Conservation (phyloP, 2,329 filamentous ascomycete genomes). For the Mycosphaerella arachidis region DNA sequence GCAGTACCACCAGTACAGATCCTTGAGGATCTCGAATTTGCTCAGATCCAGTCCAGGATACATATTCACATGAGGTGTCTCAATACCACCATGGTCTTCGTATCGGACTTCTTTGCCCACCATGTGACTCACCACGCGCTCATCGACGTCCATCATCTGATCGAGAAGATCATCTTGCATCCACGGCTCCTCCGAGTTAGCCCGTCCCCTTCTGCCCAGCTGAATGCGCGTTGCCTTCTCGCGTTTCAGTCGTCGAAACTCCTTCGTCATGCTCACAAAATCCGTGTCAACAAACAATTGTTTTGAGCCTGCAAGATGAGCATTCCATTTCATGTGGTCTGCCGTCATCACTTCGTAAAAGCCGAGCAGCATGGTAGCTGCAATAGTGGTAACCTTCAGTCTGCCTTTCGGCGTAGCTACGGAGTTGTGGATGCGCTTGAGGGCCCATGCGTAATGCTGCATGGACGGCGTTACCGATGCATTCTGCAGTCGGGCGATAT, state of each 20-base stretch:
- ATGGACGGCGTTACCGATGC: slow-evolving; percentile 73
- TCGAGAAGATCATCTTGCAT: slow-evolving; percentile 30
- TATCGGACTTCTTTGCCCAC: slow-evolving; percentile 56
- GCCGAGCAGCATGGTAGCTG: slow-evolving; percentile 76
- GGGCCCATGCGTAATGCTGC: slow-evolving; percentile 84
- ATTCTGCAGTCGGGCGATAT: slow-evolving; percentile 77
- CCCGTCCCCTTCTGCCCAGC: slow-evolving; percentile 9
- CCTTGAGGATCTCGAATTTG: slow-evolving; percentile 73
- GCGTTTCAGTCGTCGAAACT: slow-evolving; percentile 63
- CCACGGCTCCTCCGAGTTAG: slow-evolving; percentile 13
- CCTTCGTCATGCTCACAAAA: slow-evolving; percentile 65
- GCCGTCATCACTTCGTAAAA: slow-evolving; percentile 95
- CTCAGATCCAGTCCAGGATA: slow-evolving; percentile 58
- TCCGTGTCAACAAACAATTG: slow-evolving; percentile 80
- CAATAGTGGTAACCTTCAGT: slow-evolving; percentile 75
- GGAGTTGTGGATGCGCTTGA: slow-evolving; percentile 71
- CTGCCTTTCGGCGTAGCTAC: slow-evolving; percentile 66
- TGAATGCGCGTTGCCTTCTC: slow-evolving; percentile 39
- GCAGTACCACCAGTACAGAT: slow-evolving; percentile 92
- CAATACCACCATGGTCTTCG: slow-evolving; percentile 52
- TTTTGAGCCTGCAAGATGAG: slow-evolving; percentile 78
- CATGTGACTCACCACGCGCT: slow-evolving; percentile 54
- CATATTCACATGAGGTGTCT: slow-evolving; percentile 34
- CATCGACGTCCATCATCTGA: slow-evolving; percentile 47
- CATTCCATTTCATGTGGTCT: slow-evolving; percentile 94